A percentile compares a stretch with the other conserved stretches of the same genome.
Evolutionary conservation across 306 rosid genomes (phyloP).

Genomic region (Quercus rubra): DNA sequence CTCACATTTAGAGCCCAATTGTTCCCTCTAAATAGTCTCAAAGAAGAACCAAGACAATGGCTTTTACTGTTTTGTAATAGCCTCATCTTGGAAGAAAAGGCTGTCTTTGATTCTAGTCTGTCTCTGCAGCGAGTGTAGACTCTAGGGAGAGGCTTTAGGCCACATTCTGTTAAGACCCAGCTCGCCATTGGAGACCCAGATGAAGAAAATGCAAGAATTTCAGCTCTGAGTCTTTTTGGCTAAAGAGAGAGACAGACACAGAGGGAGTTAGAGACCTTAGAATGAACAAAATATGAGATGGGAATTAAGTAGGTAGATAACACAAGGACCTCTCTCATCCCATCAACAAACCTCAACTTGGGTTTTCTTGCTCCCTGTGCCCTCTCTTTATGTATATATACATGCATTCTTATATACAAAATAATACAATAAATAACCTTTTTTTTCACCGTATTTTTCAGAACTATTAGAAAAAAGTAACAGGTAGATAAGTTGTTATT

Average conservation of each 20-base stretch:
- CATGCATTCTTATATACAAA: not conserved
- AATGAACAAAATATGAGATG: not conserved
- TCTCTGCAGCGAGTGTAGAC: conserved; percentile 44
- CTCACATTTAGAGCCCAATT: conserved; percentile 76
- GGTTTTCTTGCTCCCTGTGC: conserved; percentile 17
- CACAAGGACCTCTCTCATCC: conserved; percentile 27
- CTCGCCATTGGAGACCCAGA: conserved; percentile 69
- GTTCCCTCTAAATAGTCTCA: conserved; percentile 24
- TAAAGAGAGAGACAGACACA: not conserved
- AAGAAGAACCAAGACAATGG: not conserved
- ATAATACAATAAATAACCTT: too few species aligned
- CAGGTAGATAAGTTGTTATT: too few species aligned
- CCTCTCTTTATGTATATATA: not conserved
- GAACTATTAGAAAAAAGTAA: too few species aligned
- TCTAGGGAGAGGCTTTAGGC: conserved; percentile 64
- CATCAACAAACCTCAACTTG: conserved; percentile 21
- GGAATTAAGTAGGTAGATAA: conserved; percentile 20
- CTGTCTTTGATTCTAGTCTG: conserved; percentile 21
- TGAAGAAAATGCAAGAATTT: conserved; percentile 5
- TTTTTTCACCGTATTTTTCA: too few species aligned
- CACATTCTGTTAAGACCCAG: conserved; percentile 86
- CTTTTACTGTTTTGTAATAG: conserved; percentile 17
- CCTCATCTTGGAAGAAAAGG: conserved; percentile 28
- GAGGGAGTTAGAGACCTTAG: not conserved
- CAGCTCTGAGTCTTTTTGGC: not conserved